Evolutionary conservation across 1,284 basidiomycete genomes (phyloP), one percentile per base, ranked within the genome.

Genomic region (Ustilago shanxiensis): DNA sequence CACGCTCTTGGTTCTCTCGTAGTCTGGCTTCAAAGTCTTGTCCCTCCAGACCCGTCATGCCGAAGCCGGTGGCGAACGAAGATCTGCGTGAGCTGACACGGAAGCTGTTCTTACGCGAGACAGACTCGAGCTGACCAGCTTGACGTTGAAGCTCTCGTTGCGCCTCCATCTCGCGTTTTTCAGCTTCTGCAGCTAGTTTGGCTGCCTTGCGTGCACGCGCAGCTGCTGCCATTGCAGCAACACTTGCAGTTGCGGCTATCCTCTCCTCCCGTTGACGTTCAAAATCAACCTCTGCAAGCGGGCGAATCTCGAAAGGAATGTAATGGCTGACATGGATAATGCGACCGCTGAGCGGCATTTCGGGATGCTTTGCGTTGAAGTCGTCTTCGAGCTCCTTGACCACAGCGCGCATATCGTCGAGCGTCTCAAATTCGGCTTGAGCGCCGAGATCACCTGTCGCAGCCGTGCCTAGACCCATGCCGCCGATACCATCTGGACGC

Each of bases 321-420:
- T 78, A 80, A 62, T 85, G 83, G 52, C 76, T 80, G 52, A 84
- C 83, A 44, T 86, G 84, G 52, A 86, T 86, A 62, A 86, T 83
- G 24, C 84, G 76, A 13, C 84, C 84, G 56, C 79, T 81, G 33
- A 85, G 71, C 8, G 80, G 72, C 49, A 66, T 70, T 29, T 78
- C 72, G 28, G 80, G 77, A 47, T 84, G 83, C 50, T 79, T 81
- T 20, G 69, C 67, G 37, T 75, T 77, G 60, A 82, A 83, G 31
- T 85, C 84, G 9, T 76, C 71, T 56, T 82, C 76, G 53, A 85
- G 79, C 22, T 80, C 71, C 51, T 69, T 60, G 57, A 84, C 78
- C n/a, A 66, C 45, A 18, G 68, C 58, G 52, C 70, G 68, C 49
- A 84, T 74, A 33, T 80, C 81, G 33, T 75, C 67, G 53, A 83